A percentile compares a stretch with the other conserved stretches of the same genome.
phyloP scores from a whole-genome alignment of 2,329 filamentous ascomycete species.

The Aspergillus japonicus region DNA sequence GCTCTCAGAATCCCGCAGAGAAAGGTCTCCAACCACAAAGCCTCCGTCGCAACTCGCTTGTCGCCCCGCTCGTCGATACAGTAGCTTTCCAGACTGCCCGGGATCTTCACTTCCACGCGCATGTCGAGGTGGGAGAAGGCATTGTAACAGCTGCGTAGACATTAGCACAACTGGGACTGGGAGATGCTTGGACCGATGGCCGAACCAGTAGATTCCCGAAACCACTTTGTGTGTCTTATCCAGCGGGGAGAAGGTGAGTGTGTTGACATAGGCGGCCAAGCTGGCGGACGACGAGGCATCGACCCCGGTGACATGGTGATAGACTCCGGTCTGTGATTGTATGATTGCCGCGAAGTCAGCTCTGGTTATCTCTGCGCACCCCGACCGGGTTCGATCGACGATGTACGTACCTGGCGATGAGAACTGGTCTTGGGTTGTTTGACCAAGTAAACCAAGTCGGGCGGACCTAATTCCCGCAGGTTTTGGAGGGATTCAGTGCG shows the following conservation, averaged over 20 bases:
- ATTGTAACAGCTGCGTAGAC: constrained; percentile 79
- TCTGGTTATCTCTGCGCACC: not conserved
- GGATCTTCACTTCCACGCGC: constrained; percentile 97
- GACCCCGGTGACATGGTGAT: constrained; percentile 96
- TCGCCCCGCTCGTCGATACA: constrained; percentile 96
- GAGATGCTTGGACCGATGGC: not conserved
- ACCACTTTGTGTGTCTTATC: constrained; percentile 86
- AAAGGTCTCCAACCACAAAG: constrained; percentile 96
- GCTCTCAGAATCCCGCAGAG: constrained; percentile 90
- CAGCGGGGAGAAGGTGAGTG: constrained; percentile 83
- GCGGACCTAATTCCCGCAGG: constrained; percentile 89
- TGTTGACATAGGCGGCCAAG: constrained; percentile 97
- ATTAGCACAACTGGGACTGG: constrained; percentile 16
- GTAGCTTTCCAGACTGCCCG: constrained; percentile 93
- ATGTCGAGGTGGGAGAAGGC: constrained; percentile 97
- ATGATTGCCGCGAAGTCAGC: not conserved
- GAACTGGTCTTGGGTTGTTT: constrained; percentile 66
- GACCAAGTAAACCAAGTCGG: constrained; percentile 91
- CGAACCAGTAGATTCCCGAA: constrained; percentile 89
- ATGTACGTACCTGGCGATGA: constrained; percentile 53
- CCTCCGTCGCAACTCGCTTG: constrained; percentile 88
- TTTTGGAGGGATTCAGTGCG: constrained; percentile 84
- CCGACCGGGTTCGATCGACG: not conserved
- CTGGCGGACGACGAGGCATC: constrained; percentile 97
- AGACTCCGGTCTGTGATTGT: constrained; percentile 71